These are phyloP conservation scores for Aspergillus terreus DNA, from an alignment of 2,329 filamentous ascomycete genomes.

Conservation along the genomic window DNA sequence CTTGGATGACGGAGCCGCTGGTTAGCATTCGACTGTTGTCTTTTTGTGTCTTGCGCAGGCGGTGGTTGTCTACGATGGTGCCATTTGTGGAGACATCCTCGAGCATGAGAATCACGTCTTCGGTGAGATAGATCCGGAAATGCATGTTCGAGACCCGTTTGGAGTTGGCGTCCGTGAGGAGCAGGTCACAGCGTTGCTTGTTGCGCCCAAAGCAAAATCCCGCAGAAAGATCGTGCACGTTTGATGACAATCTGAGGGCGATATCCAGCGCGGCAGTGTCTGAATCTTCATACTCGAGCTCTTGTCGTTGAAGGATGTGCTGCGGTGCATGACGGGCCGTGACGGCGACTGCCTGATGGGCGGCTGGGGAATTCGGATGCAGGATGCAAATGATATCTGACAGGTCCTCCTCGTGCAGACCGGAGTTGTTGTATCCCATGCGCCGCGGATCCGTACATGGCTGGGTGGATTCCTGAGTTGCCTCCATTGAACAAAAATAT, in stretches of 20 bases:
- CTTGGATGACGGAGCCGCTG: constrained; percentile 69
- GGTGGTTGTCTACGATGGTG: constrained; percentile 73
- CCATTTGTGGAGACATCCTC: constrained; percentile 96
- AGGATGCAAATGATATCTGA: constrained; percentile 87
- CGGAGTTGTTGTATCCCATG: constrained; percentile 74
- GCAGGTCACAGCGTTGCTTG: constrained; percentile 64
- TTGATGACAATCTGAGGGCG: constrained; percentile 73
- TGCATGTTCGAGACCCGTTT: constrained; percentile 89
- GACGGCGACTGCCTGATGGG: constrained; percentile 65
- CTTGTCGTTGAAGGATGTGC: constrained; percentile 56
- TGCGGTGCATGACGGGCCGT: constrained; percentile 53
- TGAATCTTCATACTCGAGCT: constrained; percentile 39
- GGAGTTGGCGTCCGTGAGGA: constrained; percentile 64
- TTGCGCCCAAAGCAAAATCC: constrained; percentile 91
- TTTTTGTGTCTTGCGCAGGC: constrained; percentile 55
- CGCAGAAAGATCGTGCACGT: constrained; percentile 61
- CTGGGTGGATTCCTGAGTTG: constrained; percentile 67
- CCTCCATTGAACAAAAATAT: constrained; percentile 33
- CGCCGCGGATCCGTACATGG: constrained; percentile 76
- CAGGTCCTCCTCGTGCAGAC: constrained; percentile 76
- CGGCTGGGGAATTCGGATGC: constrained; percentile 70
- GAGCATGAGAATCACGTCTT: constrained; percentile 82
- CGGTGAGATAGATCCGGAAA: constrained; percentile 88
- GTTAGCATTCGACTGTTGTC: constrained; percentile 62
- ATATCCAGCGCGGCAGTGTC: constrained; percentile 55